Percentiles rank a stretch among this genome's conserved stretches.
These are phyloP conservation scores for Elaeagnus macrophylla DNA, from an alignment of 306 rosid genomes.

Conservation along the genomic window DNA sequence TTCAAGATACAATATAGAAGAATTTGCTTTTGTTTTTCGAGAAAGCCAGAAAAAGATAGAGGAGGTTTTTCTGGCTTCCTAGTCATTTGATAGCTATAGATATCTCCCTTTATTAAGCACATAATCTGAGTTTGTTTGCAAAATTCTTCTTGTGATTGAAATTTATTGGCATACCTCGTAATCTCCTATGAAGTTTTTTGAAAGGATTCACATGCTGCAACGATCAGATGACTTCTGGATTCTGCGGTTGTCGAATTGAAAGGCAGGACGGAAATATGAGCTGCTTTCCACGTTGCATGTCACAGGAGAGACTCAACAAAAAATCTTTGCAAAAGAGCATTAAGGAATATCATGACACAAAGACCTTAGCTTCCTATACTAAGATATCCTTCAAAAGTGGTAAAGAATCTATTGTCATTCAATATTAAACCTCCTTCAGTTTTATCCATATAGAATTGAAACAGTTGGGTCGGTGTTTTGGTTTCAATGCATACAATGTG, in stretches of 20 bases:
- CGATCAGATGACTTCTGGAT: too few relatives aligned
- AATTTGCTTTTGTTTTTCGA: neutral
- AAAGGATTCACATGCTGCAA: too few relatives aligned
- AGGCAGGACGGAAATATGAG: slow-evolving; percentile 36
- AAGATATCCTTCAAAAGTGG: slow-evolving; percentile 63
- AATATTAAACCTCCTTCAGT: neutral
- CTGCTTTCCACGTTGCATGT: slow-evolving; percentile 65
- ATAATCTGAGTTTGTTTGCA: too few relatives aligned
- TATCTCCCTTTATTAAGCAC: too few relatives aligned
- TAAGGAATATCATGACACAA: slow-evolving; percentile 41
- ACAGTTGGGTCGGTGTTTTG: too few relatives aligned
- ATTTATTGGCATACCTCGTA: too few relatives aligned
- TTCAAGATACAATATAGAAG: slow-evolving; percentile 16
- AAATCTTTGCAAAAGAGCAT: slow-evolving; percentile 46
- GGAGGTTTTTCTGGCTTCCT: slow-evolving; percentile 37
- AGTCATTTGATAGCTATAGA: slow-evolving; percentile 2
- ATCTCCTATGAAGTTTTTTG: too few relatives aligned
- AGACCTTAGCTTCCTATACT: slow-evolving; percentile 50
- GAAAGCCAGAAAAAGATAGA: slow-evolving; percentile 13
- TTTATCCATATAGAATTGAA: neutral
- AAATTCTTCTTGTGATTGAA: too few relatives aligned
- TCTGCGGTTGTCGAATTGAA: too few relatives aligned
- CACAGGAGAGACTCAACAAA: slow-evolving; percentile 32
- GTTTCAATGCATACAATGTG: too few relatives aligned
- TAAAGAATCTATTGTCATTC: slow-evolving; percentile 3